A percentile compares a stretch with the other conserved stretches of the same genome.
phyloP scores from a whole-genome alignment of 768 basidiomycete genomes.

The Thelephora ganbajun region DNA sequence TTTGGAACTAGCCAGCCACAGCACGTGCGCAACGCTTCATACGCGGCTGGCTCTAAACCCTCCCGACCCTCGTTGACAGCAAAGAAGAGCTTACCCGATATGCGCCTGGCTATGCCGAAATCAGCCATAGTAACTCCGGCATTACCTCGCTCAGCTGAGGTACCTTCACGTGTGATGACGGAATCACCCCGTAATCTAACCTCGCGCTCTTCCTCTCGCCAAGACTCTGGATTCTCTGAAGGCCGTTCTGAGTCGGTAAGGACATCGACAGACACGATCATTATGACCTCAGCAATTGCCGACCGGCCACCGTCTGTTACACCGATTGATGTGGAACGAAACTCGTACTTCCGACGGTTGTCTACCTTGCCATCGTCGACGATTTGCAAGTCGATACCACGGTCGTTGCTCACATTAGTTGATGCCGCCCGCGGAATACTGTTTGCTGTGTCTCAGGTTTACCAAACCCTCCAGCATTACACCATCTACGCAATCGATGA shows the following conservation, averaged over 20 bases:
- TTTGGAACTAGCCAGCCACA: not conserved
- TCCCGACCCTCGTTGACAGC: conserved; percentile 26
- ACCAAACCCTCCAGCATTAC: conserved; percentile 81
- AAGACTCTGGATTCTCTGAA: conserved; percentile 22
- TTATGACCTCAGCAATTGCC: conserved; percentile 25
- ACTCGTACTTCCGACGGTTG: conserved; percentile 89
- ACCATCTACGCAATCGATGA: conserved; percentile 74
- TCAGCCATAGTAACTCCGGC: conserved; percentile 26
- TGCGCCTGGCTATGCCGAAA: conserved; percentile 51
- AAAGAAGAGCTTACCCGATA: conserved; percentile 83
- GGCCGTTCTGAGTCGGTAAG: conserved; percentile 8
- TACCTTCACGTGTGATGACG: not conserved
- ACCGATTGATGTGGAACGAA: conserved; percentile 65
- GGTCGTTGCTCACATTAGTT: conserved; percentile 51
- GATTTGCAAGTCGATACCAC: conserved; percentile 55
- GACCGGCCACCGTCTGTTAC: conserved; percentile 28
- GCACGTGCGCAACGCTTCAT: conserved; percentile 39
- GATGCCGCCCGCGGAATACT: conserved; percentile 88
- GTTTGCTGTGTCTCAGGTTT: conserved; percentile 86
- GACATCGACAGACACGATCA: conserved; percentile 14
- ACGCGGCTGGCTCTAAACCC: conserved; percentile 24
- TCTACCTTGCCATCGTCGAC: conserved; percentile 56
- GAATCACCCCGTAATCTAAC: not conserved
- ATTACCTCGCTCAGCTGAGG: too few species aligned
- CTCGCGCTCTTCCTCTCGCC: conserved; percentile 14